Evolutionary conservation across 441 rosid genomes (phyloP).

Genomic region (Melastoma candidum): DNA sequence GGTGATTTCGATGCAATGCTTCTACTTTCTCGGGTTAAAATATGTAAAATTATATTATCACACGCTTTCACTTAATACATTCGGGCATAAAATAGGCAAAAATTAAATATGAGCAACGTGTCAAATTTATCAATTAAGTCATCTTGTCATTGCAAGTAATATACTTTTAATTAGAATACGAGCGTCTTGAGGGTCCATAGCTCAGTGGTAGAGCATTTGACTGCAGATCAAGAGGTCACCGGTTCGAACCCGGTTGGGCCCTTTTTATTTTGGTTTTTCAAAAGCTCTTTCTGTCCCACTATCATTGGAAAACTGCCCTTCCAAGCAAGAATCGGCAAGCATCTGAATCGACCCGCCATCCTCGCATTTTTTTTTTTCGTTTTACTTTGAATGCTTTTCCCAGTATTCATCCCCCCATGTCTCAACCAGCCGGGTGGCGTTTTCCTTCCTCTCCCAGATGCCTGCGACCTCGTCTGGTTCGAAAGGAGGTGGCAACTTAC

Average conservation of each 20-base stretch:
- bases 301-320: slow-evolving; percentile 87
- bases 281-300: slow-evolving; percentile 61
- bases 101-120: too few species aligned
- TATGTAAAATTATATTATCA: too few species aligned
- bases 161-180: too few species aligned
- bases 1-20: too few species aligned
- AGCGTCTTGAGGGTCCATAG: slow-evolving; percentile 18
- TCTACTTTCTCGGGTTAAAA: too few species aligned
- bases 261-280: not conserved
- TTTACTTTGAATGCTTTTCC: not conserved
- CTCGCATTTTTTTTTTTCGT: too few species aligned
- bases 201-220: slow-evolving; percentile 29
- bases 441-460: slow-evolving; percentile 1
- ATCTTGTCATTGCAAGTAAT: too few species aligned
- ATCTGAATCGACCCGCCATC: slow-evolving; percentile 29
- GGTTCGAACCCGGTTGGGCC: slow-evolving; percentile 26
- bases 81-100: too few species aligned
- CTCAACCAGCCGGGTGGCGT: not conserved
- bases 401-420: slow-evolving; percentile 2
- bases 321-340: slow-evolving; percentile 86
- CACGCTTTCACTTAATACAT: too few species aligned
- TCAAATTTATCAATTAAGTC: too few species aligned
- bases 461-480: not conserved
- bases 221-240: slow-evolving; percentile 30
- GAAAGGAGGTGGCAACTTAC: slow-evolving; percentile 1